Conservation (phyloP, 768 basidiomycete species). For the Mrakia blollopis region DNA sequence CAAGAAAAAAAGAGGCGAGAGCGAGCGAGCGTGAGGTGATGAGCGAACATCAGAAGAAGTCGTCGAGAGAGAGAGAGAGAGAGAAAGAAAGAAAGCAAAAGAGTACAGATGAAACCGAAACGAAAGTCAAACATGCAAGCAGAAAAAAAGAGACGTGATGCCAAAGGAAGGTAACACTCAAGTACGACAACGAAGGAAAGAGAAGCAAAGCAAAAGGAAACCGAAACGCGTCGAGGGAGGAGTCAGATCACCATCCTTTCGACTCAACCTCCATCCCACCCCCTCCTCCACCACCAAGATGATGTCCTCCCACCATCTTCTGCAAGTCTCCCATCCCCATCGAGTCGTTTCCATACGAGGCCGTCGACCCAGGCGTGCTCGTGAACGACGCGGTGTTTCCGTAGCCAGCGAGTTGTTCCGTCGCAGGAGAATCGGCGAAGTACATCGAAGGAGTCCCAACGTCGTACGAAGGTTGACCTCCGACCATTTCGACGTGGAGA, state of each 20-base stretch:
- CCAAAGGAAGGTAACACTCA: no score
- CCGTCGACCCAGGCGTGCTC: background rate
- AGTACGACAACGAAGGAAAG: background rate
- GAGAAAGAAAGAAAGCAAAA: no score
- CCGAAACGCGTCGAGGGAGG: background rate
- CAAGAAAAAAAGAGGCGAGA: no score
- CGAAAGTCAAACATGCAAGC: no score
- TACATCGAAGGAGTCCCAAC: background rate
- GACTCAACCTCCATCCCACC: background rate
- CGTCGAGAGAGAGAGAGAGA: no score
- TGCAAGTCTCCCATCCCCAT: background rate
- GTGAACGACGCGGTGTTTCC: background rate
- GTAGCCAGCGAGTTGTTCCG: background rate
- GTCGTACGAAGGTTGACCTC: background rate
- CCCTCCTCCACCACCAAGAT: background rate
- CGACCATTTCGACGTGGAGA: background rate
- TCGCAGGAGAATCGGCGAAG: background rate
- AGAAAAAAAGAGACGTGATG: no score
- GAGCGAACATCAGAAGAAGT: no score
- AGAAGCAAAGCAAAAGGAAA: background rate
- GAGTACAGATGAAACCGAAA: no score
- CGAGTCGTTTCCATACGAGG: background rate
- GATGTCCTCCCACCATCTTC: conserved; percentile 3
- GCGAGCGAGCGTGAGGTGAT: no score
- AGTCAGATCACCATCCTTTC: background rate